These are phyloP conservation scores for Ustulina deusta DNA, from an alignment of 2,329 filamentous ascomycete genomes.

Conservation along the genomic window DNA sequence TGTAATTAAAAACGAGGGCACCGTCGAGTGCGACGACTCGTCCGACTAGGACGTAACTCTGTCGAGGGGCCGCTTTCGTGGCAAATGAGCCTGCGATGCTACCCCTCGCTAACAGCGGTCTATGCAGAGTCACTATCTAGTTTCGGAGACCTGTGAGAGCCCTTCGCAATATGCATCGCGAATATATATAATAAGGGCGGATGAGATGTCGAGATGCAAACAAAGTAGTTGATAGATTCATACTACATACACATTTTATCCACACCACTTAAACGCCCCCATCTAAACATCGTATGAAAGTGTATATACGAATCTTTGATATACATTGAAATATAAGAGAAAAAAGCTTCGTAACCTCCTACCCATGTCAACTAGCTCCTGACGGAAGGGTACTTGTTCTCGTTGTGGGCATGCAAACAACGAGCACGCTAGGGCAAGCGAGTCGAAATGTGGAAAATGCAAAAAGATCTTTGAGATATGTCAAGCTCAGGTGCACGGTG, in stretches of 20 bases:
- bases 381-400: conserved; percentile 7
- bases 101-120: too few species aligned
- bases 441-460: conserved; percentile 4
- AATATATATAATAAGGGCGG: background rate
- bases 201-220: conserved; percentile 2
- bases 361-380: conserved; percentile 1
- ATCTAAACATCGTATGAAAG: too few species aligned
- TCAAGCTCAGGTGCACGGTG: conserved; percentile 1
- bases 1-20: too few species aligned
- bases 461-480: conserved; percentile 1
- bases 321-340: background rate
- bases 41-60: too few species aligned
- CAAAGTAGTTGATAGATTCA: background rate
- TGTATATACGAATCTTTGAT: too few species aligned
- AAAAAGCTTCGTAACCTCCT: conserved; percentile 1
- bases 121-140: background rate
- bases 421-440: background rate
- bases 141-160: background rate
- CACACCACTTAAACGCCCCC: too few species aligned
- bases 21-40: too few species aligned
- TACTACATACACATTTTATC: background rate
- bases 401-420: background rate
- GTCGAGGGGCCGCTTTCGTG: too few species aligned
- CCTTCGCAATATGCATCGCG: background rate
- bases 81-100: too few species aligned